Evolutionary conservation across 805 yeast species (phyloP), one percentile per base, ranked within the genome.

Genomic region (Candida sithepensis): DNA sequence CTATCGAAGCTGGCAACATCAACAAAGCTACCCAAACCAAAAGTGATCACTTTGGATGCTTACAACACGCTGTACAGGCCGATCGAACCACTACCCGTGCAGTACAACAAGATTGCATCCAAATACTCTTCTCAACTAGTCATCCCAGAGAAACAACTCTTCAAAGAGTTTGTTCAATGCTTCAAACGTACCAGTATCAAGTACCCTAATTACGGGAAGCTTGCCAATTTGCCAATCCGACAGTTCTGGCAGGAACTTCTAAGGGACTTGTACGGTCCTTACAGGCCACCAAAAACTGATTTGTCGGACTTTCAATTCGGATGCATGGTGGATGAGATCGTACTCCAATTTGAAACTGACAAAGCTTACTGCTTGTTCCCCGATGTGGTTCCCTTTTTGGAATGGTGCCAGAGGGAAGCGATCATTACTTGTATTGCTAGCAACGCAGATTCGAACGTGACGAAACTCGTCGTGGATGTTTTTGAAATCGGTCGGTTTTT

Each of bases 51-150:
- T 1, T 73, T 84, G 46, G 92, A 85, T 63, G 86, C 84, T 0
- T 85, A 82, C 64, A 82, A 79, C 39, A 85, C 91, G 0, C 61
- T 85, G 8, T 84, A 82, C 58, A 67, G 77, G 0, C 85, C 90
- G 2, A 70, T 68, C 18, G 65, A 65, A 24, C 78, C 86, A 0
- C 75, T 84, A 0, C 63, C 77, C 37, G 63, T 67, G n/a, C 83
- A 77, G 51, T 85, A 85, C 56, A 67, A 73, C 39, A 60, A 66
- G 2, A 72, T 82, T 4, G 80, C 81, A 0, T 44, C 58, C 6
- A 69, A 69, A 40, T 73, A 72, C 59, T 82, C 81, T 0, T 50
- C 79, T 3, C 41, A 53, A 1, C 57, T 65, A 43, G 18, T 2
- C 4, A 16, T 44, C 14, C 55, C 66, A 2, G 44, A 39, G 12